Evolutionary conservation across 2,329 filamentous ascomycete genomes (phyloP).

Genomic region (Aspergillus persii): DNA sequence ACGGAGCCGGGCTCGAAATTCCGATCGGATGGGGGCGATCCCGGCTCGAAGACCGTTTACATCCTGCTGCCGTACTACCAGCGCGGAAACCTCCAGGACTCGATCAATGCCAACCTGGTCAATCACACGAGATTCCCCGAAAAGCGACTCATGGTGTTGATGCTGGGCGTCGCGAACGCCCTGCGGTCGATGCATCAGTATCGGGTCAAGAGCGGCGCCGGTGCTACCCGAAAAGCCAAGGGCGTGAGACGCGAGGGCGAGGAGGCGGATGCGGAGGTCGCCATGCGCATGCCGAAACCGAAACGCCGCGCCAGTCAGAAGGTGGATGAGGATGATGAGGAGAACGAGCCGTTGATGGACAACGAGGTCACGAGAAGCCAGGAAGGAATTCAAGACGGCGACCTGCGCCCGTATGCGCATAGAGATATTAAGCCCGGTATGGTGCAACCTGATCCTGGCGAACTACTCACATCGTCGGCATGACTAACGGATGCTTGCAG

Average conservation of each 20-base stretch:
- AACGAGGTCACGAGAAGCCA: constrained; percentile 68
- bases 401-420: constrained; percentile 80
- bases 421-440: constrained; percentile 94
- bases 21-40: constrained; percentile 56
- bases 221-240: constrained; percentile 55
- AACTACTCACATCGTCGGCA: not conserved
- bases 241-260: constrained; percentile 56
- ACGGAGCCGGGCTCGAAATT: constrained; percentile 62
- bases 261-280: constrained; percentile 49
- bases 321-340: constrained; percentile 63
- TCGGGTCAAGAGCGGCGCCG: constrained; percentile 58
- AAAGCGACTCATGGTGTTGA: constrained; percentile 79
- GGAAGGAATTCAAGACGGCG: constrained; percentile 66
- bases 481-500: constrained; percentile 30
- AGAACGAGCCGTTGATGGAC: constrained; percentile 81
- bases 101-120: constrained; percentile 97
- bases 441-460: constrained; percentile 22
- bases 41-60: constrained; percentile 87
- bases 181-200: constrained; percentile 92
- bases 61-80: constrained; percentile 94
- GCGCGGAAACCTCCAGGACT: constrained; percentile 91
- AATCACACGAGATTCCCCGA: constrained; percentile 92
- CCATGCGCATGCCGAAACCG: constrained; percentile 36
- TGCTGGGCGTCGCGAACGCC: constrained; percentile 86
- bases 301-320: constrained; percentile 45